Percentiles rank a stretch among this genome's conserved stretches.
Evolutionary conservation across 2,329 filamentous ascomycete species (phyloP).

Genomic region (Aureobasidium sp.): DNA sequence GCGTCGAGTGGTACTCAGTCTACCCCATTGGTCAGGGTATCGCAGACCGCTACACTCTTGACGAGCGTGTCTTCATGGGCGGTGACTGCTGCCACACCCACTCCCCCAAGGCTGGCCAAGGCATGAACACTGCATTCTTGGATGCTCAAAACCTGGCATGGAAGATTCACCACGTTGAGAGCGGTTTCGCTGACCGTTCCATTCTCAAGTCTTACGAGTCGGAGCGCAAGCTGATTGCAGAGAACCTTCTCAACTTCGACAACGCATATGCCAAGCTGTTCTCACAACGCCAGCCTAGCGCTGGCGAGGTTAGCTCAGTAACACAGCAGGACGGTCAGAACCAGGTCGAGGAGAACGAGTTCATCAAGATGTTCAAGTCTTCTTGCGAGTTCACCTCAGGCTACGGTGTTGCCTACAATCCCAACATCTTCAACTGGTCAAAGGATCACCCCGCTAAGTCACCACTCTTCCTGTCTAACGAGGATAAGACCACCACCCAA

Average conservation of each 20-base stretch:
- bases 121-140: conserved; percentile 55
- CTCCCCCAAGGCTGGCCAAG: conserved; percentile 56
- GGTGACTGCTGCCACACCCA: conserved; percentile 60
- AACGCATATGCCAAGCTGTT: conserved; percentile 86
- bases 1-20: conserved; percentile 59
- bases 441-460: conserved; percentile 64
- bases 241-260: conserved; percentile 79
- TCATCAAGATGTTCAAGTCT: conserved; percentile 85
- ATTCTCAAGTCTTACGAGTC: conserved; percentile 79
- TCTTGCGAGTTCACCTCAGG: conserved; percentile 88
- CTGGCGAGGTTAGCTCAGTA: conserved; percentile 64
- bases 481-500: conserved; percentile 50
- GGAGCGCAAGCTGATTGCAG: conserved; percentile 77
- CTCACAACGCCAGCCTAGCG: conserved; percentile 67
- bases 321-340: conserved; percentile 41
- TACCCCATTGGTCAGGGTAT: conserved; percentile 61
- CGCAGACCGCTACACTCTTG: conserved; percentile 56
- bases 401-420: conserved; percentile 79
- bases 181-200: conserved; percentile 66
- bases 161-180: conserved; percentile 90
- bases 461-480: conserved; percentile 57
- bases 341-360: conserved; percentile 59
- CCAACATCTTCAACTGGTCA: conserved; percentile 81
- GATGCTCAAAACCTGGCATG: conserved; percentile 81
- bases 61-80: conserved; percentile 60